Evolutionary conservation across 495 filamentous ascomycete genomes (phyloP).

Genomic region (Neurospora africana): DNA sequence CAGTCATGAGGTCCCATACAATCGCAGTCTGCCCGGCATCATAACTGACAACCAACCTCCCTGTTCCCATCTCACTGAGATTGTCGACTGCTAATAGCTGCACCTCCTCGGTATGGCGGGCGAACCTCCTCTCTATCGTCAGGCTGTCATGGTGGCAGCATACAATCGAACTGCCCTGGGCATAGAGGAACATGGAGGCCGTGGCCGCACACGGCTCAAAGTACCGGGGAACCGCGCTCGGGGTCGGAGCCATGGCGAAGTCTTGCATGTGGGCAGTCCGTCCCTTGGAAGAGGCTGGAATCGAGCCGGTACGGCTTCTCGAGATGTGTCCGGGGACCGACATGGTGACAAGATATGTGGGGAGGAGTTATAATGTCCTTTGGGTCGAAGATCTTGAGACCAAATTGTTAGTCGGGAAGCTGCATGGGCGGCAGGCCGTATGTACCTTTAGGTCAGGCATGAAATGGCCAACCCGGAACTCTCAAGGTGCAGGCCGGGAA

Average conservation of each 20-base stretch:
- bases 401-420: constrained; percentile 15
- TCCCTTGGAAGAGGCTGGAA: constrained; percentile 32
- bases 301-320: constrained; percentile 51
- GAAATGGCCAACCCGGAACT: constrained; percentile 4
- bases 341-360: constrained; percentile 29
- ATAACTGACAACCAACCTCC: constrained; percentile 83
- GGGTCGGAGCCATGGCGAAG: constrained; percentile 41
- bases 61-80: constrained; percentile 76
- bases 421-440: constrained; percentile 6
- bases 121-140: constrained; percentile 79
- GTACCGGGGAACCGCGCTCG: constrained; percentile 36
- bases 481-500: background rate
- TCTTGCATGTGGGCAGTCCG: constrained; percentile 33
- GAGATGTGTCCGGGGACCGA: constrained; percentile 34
- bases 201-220: constrained; percentile 84
- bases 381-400: constrained; percentile 11
- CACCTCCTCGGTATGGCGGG: constrained; percentile 73
- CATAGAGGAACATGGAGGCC: constrained; percentile 75
- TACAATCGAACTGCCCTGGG: constrained; percentile 66
- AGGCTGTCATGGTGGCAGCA: constrained; percentile 87
- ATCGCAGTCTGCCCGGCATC: constrained; percentile 87
- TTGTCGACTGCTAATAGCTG: constrained; percentile 81
- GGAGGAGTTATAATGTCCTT: constrained; percentile 1
- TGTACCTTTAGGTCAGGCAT: constrained; percentile 7
- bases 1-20: constrained; percentile 93